Evolutionary conservation across 257 asterid species (phyloP), one percentile per base, ranked within the genome.

Genomic region (Cinchona pubescens): DNA sequence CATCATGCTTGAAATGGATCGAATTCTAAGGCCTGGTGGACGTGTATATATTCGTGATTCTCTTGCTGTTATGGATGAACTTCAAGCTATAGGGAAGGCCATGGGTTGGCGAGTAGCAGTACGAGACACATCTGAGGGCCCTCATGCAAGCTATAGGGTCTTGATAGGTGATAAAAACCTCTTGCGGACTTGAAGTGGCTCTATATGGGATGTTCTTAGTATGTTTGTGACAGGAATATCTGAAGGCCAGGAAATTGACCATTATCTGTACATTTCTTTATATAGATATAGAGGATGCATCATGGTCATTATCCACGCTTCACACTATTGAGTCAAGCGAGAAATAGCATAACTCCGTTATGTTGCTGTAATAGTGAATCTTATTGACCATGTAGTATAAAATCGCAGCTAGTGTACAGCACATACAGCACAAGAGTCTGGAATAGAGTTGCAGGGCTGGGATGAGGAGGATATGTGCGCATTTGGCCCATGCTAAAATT

Each of bases 1-100:
- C 71, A 92, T 94, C 81, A 89, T 94, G 97, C 90, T 94, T 74
- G 98, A 94, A 80, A 94, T 94, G 98, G 98, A 94, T 76, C 84
- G 97, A 51, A 88, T 94, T 19, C 79, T 92, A 72, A 87, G 98
- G 80, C 98, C 97, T 0, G 97, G 97, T 66, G 98, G 98, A 30
- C 91, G 76, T 11, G 91, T 82, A 16, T 92, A 86, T 64, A 83
- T 92, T 40, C 92, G 92, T 34, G 97, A 92, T 74, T 71, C 96
- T 35, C 80, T 92, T 30, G 53, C 81, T 23, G 79, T 90, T 30
- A 87, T 92, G 89, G 93, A 85, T 66, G 98, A 92, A 75, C 93
- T 94, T 82, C 83, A 85, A 80, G 92, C 83, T 75, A 81, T 81
- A 25, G 97, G 91, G 30, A 89, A 79, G 38, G 97, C 95, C 29